Evolutionary conservation across 2,329 filamentous ascomycete species (phyloP), one percentile per base, ranked within the genome.

Genomic region (Huntiella abstrusa): DNA sequence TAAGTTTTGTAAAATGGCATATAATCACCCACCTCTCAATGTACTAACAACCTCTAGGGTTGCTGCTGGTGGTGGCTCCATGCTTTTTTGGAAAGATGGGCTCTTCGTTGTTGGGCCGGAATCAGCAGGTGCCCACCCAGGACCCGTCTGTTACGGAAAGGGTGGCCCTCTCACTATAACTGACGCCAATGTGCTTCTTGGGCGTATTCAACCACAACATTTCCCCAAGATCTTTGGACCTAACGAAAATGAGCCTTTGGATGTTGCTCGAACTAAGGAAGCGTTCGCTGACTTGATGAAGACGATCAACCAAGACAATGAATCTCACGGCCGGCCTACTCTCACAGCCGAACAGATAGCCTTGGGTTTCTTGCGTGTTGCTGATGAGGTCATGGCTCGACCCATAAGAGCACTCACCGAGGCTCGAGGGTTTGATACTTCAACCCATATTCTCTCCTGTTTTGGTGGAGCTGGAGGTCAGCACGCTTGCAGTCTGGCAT

Each of bases 181-280:
- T 0, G 87, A 95, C 57, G 87, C 87, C 1, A 94, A 94, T 54
- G 61, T 94, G 4, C 84, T 84, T 54, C 73, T 94, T 0, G 86
- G 87, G 0, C 73, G 87, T 35, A 66, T 96, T 3, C 63, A 94
- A 1, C 87, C 87, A 0, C 83, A 92, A 51, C 93, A 91, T 66
- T 95, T 95, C 56, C 87, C 87, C 0, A 88, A 87, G 59, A 95
- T 96, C 49, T 95, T 96, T 55, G 88, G 88, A 40, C 80, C 84
- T 59, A 80, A 87, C 39, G 87, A 95, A 58, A 70, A 94, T 48
- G 74, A 91, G 58, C 78, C 78, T 0, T 63, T 95, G 1, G 86
- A 94, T 57, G 66, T 73, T 1, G 71, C 80, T 48, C 81, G 83
- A 1, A 93, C 83, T 54, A 72, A 76, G 58, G 77, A 73, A 54